Conservation (phyloP, 441 rosid species). For the Kokia cookei region DNA sequence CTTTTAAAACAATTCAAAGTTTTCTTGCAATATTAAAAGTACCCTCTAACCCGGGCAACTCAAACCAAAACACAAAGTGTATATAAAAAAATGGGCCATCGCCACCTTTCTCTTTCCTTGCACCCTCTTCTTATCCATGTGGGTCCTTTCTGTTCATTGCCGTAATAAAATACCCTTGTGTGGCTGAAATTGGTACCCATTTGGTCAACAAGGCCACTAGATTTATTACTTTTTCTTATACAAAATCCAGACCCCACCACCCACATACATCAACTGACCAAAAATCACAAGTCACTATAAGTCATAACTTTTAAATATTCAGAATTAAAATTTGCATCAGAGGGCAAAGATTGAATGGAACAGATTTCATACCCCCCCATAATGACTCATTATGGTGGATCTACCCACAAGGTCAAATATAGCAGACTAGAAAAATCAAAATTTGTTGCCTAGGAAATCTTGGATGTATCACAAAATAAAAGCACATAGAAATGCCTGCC, state of each 20-base stretch:
- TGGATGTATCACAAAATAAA: not conserved
- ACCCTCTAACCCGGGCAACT: conserved; percentile 12
- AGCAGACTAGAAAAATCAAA: not conserved
- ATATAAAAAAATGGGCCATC: not conserved
- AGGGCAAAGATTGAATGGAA: conserved; percentile 10
- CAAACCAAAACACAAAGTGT: not conserved
- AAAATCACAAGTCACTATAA: not conserved
- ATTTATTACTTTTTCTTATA: not conserved
- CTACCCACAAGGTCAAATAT: not conserved
- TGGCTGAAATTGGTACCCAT: not conserved
- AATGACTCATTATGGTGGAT: not conserved
- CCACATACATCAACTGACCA: not conserved
- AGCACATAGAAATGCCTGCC: conserved; percentile 9
- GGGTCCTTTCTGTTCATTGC: not conserved
- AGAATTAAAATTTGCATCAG: not conserved
- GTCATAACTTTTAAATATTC: not conserved
- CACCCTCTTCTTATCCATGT: not conserved
- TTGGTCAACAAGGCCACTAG: conserved; percentile 7
- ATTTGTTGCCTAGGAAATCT: too few species aligned
- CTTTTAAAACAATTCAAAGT: conserved; percentile 26
- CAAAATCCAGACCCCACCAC: not conserved
- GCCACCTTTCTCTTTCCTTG: not conserved
- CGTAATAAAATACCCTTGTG: not conserved
- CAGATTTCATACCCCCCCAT: conserved; percentile 10
- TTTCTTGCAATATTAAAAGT: conserved; percentile 2